phyloP scores from a whole-genome alignment of 305 asterid species.

The Solanum hybrid region DNA sequence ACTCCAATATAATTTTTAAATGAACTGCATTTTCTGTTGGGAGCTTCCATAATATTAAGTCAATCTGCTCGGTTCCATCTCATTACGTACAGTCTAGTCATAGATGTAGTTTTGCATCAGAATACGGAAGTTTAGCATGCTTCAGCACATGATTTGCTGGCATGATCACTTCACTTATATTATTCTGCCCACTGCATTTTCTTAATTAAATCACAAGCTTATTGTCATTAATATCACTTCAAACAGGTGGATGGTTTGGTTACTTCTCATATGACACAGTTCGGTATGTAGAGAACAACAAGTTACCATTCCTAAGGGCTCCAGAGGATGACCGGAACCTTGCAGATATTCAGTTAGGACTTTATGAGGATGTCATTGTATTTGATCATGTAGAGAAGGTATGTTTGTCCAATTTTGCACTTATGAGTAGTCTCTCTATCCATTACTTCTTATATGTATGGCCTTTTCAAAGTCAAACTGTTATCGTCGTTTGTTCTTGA shows the following conservation, averaged over 20 bases:
- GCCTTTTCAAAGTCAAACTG: not conserved
- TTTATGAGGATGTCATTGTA: conserved; percentile 69
- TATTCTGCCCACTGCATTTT: not conserved
- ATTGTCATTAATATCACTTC: not conserved
- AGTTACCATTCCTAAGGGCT: conserved; percentile 56
- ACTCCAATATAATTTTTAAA: not conserved
- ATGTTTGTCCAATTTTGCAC: not conserved
- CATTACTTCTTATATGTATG: not conserved
- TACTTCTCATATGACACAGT: conserved; percentile 84
- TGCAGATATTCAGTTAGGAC: conserved; percentile 84
- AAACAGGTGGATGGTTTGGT: conserved; percentile 95
- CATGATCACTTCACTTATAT: not conserved
- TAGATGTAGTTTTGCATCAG: not conserved
- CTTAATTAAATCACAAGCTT: not conserved
- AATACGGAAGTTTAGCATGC: conserved; percentile 23
- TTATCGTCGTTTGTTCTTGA: not conserved
- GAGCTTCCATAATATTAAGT: not conserved
- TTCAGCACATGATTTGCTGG: conserved; percentile 5
- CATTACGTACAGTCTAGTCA: not conserved
- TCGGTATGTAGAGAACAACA: conserved; percentile 61
- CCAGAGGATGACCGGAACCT: conserved; percentile 77
- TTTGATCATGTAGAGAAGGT: conserved; percentile 95
- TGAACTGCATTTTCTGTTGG: not conserved
- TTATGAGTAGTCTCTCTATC: not conserved
- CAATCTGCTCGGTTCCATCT: not conserved